Evolutionary conservation across 768 basidiomycete genomes (phyloP), one percentile per base, ranked within the genome.

Genomic region (Leccinellum albellum): DNA sequence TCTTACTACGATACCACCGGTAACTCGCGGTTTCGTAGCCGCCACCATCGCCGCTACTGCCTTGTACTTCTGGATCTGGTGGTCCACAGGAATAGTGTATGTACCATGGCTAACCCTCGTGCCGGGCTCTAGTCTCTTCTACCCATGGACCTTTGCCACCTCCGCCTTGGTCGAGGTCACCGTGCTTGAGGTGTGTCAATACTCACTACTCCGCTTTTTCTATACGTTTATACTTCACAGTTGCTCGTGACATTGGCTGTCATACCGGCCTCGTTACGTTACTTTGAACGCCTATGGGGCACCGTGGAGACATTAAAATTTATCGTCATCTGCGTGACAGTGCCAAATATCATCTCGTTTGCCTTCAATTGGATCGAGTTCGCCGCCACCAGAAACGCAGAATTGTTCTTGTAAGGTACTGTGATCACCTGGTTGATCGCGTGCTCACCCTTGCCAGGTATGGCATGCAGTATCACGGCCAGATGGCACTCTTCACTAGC

Each of bases 271-370:
- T 86, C 89, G 37, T 78, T 94, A 51, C 86, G 90, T 60, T 98
- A 98, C 71, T 78, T 99, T 52, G 97, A 99, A 71, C 82, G 95
- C 28, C 76, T 99, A 54, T 99, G 97, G 97, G 96, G 97, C 40
- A 80, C 87, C 45, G 65, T 87, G 20, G 94, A 98, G 71, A 87
- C 85, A 2, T 64, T 88, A 61, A 92, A 94, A 72, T 97, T 99
- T 73, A 88, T 91, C 55, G 77, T 82, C 21, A 86, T 89, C 45
- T 87, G 86, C 48, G 79, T 94, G 56, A 85, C 86, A 26, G 81
- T 82, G 13, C 89, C 91, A 20, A 99, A 99, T 70, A 74, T 94
- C 64, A 95, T 98, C 66, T 88, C 91, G 0, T 84, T 94, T 62
- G 87, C 81, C 10, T 82, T 97, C 63, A 94, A 88, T 70, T 93